Base-by-base conservation (phyloP, 768 basidiomycete genomes). In the Pisolithus microcarpus region DNA sequence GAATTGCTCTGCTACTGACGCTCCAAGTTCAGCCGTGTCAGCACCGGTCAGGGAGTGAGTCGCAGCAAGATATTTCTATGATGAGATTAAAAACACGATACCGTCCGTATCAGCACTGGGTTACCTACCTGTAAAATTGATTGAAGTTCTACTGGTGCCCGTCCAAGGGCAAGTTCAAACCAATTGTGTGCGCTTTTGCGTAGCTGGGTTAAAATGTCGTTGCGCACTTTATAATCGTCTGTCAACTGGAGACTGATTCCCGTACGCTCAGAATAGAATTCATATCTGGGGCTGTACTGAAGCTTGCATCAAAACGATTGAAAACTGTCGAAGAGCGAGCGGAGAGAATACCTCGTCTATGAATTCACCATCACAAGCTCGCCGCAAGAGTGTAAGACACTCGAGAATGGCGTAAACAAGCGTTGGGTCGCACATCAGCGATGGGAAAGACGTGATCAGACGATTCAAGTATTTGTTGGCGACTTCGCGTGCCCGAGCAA, bases 321-420 rank as follows among this genome's bases (percentile, higher is more conserved):
- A 8, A 39, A 4, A 10, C 5, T 31, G 21, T 9, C 16, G 19
- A 28, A 3, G 16, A 7, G 16, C 5, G 38, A 34, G 16, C 40
- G 3, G 30, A 44, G 38, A 8, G 46, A 73, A 48, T 56, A 90
- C 93, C 80, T 98, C 95, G 68, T 97, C 91, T 4, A 80, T 71
- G 58, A 82, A 91, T 70, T 96, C 91, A 54, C 91, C 87, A 66
- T 97, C 91, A 61, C 90, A 91, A 0, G 91, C 84, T 44, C 83
- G 79, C 52, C 92, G 81, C 55, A 98, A 71, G 8, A 97, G 74
- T 0, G 96, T 97, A 52, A 99, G 75, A 42, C 91, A 85, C 61
- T 99, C 95, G 37, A 98, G 74, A 44, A 97, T 86, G 37, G 89
- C 82, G 56, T 86, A 92, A 6, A 98, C 87, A 10, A 98, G 76